Conservation (phyloP, 202 grass and related monocot species). For the Brachypodium distachyon region DNA sequence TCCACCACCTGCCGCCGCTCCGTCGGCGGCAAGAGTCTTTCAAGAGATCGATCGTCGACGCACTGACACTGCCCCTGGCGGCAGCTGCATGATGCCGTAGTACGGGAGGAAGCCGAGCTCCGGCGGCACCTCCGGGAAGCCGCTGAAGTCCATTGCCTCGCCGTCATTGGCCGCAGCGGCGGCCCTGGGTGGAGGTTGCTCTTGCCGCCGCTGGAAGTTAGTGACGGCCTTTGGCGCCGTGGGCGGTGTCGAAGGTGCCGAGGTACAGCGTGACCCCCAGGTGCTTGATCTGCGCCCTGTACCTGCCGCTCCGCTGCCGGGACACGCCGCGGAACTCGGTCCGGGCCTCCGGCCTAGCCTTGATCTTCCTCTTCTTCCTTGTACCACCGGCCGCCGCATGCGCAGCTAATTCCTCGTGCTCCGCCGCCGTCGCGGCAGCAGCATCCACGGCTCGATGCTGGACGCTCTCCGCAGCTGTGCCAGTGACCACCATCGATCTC, state of each 20-base stretch:
- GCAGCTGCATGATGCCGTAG: too few relatives aligned
- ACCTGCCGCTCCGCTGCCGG: background rate
- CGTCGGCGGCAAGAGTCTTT: background rate
- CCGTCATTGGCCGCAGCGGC: background rate
- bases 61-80: too few relatives aligned
- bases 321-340: background rate
- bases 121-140: background rate
- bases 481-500: background rate
- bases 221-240: background rate
- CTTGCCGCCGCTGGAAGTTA: background rate
- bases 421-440: background rate
- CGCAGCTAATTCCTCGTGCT: background rate
- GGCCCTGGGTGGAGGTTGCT: background rate
- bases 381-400: background rate
- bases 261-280: too few relatives aligned
- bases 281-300: background rate
- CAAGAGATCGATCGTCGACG: too few relatives aligned
- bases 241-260: background rate
- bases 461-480: too few relatives aligned
- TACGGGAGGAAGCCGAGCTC: background rate
- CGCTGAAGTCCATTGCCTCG: background rate
- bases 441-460: background rate
- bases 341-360: background rate
- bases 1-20: background rate
- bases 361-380: background rate